phyloP scores from a whole-genome alignment of 192 early-diverging fungal genomes.

The Ambispora gerdemannii region DNA sequence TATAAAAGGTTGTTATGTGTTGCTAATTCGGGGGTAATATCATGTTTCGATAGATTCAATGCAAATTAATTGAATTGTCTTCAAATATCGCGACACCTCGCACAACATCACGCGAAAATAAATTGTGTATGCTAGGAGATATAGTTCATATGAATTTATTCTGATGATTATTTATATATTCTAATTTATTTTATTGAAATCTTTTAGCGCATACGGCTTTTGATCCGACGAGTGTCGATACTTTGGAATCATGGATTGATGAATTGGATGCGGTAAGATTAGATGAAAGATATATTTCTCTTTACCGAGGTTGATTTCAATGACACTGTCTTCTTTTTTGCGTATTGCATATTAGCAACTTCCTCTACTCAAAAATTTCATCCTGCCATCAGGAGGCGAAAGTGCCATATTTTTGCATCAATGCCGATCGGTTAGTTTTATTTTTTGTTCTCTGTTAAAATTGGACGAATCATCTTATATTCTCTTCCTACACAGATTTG shows the following conservation, averaged over 20 bases:
- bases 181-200: background rate
- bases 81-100: slow-evolving; percentile 92
- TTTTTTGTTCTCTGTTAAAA: background rate
- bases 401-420: slow-evolving; percentile 81
- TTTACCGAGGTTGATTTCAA: slow-evolving; percentile 34
- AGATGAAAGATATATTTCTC: slow-evolving; percentile 41
- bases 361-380: slow-evolving; percentile 46
- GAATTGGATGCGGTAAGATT: slow-evolving; percentile 51
- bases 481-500: slow-evolving; percentile 45
- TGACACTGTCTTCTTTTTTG: slow-evolving; percentile 54
- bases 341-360: slow-evolving; percentile 31
- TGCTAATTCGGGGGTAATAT: background rate
- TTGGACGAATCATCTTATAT: background rate
- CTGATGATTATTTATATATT: no score
- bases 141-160: no score
- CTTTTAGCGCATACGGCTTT: slow-evolving; percentile 65
- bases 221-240: slow-evolving; percentile 62
- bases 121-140: slow-evolving; percentile 39
- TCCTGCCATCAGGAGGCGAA: slow-evolving; percentile 74
- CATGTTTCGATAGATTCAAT: slow-evolving; percentile 67
- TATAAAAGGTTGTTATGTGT: background rate
- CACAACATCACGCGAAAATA: slow-evolving; percentile 50
- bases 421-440: slow-evolving; percentile 60
- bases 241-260: slow-evolving; percentile 87
- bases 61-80: slow-evolving; percentile 82